Evolutionary conservation across 179 eudicot species (phyloP), one percentile per base, ranked within the genome.

Genomic region (Silene vulgaris): DNA sequence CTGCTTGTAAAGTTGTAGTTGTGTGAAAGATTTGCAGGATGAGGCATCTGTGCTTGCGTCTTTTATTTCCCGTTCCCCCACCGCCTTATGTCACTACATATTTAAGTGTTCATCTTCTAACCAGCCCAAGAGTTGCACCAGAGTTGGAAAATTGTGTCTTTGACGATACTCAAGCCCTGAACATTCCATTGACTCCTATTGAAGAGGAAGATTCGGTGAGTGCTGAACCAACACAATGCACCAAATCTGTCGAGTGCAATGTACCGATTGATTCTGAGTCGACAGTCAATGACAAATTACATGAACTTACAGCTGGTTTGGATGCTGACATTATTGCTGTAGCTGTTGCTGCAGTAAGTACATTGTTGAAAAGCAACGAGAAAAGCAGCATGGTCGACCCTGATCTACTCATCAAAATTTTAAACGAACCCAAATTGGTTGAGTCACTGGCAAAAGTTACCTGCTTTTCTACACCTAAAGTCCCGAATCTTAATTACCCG

Each of bases 261-360:
- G 35, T 17, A 73, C 74, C 59, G 63, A 61, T 29, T 9, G 67
- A 68, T 56, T 62, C 71, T 45, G 71, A 73, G 23, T 79, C 79
- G 60, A 21, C 67, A n/a, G 79, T 50, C 57, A n/a, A 71, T 71
- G 80, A 68, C 45, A 81, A 81, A 70, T 62, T 71, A 54, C 71
- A 11, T 35, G 80, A 61, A 19, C 23, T 71, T 52, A 45, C 74
- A 50, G 66, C 73, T 78, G 83, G 82, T 70, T 13, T 79, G 48
- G 76, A 78, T 69, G 87, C 82, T 48, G 87, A 86, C 52, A 65
- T 78, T 56, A 74, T 71, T 60, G 87, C 82, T 71, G 88, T 87
- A 21, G 86, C 88, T 69, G 81, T 81, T 52, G 87, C 87, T 80
- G 89, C 83, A 32, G 74, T 83, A 6, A 80, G 87, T 61, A 87